Evolutionary conservation across 2,329 filamentous ascomycete genomes (phyloP).

Genomic region (Ophiostoma sp.): DNA sequence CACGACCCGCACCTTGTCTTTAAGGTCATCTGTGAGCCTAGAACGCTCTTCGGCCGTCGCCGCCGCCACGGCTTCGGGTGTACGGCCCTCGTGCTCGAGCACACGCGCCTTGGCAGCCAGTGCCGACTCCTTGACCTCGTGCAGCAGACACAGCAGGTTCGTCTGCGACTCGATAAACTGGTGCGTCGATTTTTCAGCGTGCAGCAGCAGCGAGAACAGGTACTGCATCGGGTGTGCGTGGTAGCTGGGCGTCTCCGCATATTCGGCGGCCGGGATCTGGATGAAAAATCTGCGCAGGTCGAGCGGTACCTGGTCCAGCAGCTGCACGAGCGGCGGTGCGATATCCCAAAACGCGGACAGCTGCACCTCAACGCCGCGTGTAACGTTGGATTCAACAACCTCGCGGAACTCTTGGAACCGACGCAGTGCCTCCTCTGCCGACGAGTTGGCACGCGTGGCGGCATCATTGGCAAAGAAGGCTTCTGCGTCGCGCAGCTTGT

Average conservation of each 20-base stretch:
- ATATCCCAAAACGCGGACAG: conserved; percentile 97
- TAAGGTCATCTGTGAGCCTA: conserved; percentile 73
- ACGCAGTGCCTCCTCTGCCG: conserved; percentile 64
- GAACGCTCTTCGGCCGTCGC: conserved; percentile 63
- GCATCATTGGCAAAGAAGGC: conserved; percentile 79
- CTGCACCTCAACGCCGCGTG: conserved; percentile 82
- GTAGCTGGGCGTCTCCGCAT: conserved; percentile 80
- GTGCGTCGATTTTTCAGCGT: conserved; percentile 87
- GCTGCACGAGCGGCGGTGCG: conserved; percentile 69
- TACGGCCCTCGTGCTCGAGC: conserved; percentile 33
- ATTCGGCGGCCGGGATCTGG: conserved; percentile 72
- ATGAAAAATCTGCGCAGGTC: conserved; percentile 58
- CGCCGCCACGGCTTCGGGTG: conserved; percentile 33
- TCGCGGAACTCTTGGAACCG: conserved; percentile 71
- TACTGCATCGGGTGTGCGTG: conserved; percentile 80
- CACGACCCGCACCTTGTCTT: conserved; percentile 86
- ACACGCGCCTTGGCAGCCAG: conserved; percentile 58
- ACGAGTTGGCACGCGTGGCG: conserved; percentile 62
- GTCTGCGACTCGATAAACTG: conserved; percentile 96
- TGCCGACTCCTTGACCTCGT: conserved; percentile 79
- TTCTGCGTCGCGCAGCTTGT: conserved; percentile 73
- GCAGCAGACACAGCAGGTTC: conserved; percentile 81
- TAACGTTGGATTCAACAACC: conserved; percentile 78
- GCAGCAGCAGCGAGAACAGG: conserved; percentile 74
- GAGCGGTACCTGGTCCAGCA: conserved; percentile 73